These are phyloP conservation scores for Gaertneriomyces sp. DNA, from an alignment of 192 early-diverging fungal species.

Conservation along the genomic window DNA sequence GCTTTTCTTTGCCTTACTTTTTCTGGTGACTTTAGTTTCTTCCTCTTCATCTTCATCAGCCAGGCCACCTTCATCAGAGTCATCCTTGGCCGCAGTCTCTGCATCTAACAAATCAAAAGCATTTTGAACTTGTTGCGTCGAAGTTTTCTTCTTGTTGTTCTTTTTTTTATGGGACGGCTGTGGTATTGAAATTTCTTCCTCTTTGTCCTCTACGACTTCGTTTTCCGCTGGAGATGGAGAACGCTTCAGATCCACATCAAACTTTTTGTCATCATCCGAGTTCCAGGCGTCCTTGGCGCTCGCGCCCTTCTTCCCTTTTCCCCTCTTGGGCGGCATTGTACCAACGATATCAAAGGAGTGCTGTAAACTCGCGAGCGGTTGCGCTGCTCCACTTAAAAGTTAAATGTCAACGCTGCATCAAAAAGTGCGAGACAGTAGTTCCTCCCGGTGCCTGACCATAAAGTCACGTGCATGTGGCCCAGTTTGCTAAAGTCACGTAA, in stretches of 20 bases:
- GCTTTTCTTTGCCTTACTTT: constrained; percentile 10
- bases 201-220: constrained; percentile 6
- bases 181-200: background rate
- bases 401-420: too few relatives aligned
- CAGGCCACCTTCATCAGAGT: constrained; percentile 14
- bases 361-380: too few relatives aligned
- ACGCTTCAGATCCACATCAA: background rate
- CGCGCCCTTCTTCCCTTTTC: constrained; percentile 10
- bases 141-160: constrained; percentile 1
- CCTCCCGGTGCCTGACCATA: too few relatives aligned
- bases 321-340: constrained; percentile 21
- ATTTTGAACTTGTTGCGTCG: background rate
- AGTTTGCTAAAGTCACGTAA: too few relatives aligned
- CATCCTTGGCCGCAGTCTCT: constrained; percentile 16
- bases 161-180: background rate
- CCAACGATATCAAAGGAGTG: too few relatives aligned
- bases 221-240: background rate
- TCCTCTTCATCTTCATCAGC: constrained; percentile 16
- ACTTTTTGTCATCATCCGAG: constrained; percentile 16
- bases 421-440: too few relatives aligned
- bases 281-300: constrained; percentile 20
- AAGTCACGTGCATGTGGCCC: too few relatives aligned
- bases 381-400: too few relatives aligned
- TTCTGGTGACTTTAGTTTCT: constrained; percentile 1
- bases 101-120: background rate